phyloP scores from a whole-genome alignment of 768 basidiomycete species.

The Daedaleopsis sinensis region DNA sequence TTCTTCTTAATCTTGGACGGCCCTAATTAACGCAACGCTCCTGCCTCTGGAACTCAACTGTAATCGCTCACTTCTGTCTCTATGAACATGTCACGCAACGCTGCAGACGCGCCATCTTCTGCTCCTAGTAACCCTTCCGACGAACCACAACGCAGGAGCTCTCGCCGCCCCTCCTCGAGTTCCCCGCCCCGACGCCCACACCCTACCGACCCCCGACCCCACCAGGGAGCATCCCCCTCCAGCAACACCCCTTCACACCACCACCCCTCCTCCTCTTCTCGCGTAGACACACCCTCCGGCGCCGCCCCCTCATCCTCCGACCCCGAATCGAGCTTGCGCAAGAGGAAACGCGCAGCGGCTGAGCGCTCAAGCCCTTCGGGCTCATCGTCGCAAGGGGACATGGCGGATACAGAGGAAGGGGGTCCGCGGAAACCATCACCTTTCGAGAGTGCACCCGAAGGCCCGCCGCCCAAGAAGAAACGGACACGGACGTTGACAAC shows the following conservation, averaged over 20 bases:
- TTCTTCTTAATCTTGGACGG: slow-evolving; percentile 21
- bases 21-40: slow-evolving; percentile 23
- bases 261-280: slow-evolving; percentile 8
- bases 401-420: slow-evolving; percentile 62
- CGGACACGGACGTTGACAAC: slow-evolving; percentile 85
- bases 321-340: slow-evolving; percentile 12
- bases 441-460: slow-evolving; percentile 36
- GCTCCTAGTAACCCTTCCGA: slow-evolving; percentile 20
- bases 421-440: slow-evolving; percentile 42
- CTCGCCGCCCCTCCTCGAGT: not conserved
- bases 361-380: slow-evolving; percentile 31
- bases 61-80: slow-evolving; percentile 23
- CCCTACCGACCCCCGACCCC: slow-evolving; percentile 16
- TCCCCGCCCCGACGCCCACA: slow-evolving; percentile 18
- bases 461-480: slow-evolving; percentile 67
- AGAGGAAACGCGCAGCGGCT: not conserved
- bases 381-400: slow-evolving; percentile 37
- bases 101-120: slow-evolving; percentile 21
- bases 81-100: slow-evolving; percentile 26
- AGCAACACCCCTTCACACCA: slow-evolving; percentile 9
- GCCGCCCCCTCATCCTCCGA: slow-evolving; percentile 13
- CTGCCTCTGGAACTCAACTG: slow-evolving; percentile 16
- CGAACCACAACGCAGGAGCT: slow-evolving; percentile 9
- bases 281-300: slow-evolving; percentile 9
- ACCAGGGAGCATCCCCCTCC: slow-evolving; percentile 19